These are phyloP conservation scores for Globisporangium orthogonon DNA, from an alignment of 352 stramenopile species.

Conservation along the genomic window DNA sequence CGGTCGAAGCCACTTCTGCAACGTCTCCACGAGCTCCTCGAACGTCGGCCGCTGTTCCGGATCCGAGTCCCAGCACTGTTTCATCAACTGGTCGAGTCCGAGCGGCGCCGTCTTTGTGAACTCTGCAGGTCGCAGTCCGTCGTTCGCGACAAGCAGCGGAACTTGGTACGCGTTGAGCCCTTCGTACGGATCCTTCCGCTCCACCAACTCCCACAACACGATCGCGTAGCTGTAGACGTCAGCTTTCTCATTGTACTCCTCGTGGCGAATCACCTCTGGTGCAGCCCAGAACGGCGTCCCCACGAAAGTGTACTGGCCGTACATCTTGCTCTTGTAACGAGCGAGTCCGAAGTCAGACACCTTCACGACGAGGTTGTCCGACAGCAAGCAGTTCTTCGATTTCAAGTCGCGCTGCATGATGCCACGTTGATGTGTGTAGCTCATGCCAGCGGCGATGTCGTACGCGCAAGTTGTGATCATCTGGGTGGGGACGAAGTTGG, in stretches of 20 bases:
- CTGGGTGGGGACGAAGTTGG: slow-evolving; percentile 63
- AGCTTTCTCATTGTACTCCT: slow-evolving; percentile 68
- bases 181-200: slow-evolving; percentile 70
- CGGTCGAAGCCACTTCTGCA: slow-evolving; percentile 46
- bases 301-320: slow-evolving; percentile 62
- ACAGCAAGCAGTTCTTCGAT: slow-evolving; percentile 74
- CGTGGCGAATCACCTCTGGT: slow-evolving; percentile 71
- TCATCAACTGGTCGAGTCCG: slow-evolving; percentile 63
- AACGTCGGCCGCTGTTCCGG: slow-evolving; percentile 63
- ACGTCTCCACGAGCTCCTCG: slow-evolving; percentile 46
- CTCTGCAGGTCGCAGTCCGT: slow-evolving; percentile 44
- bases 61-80: slow-evolving; percentile 65
- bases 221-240: slow-evolving; percentile 77
- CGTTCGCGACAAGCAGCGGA: slow-evolving; percentile 59
- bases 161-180: slow-evolving; percentile 73
- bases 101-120: slow-evolving; percentile 48
- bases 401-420: slow-evolving; percentile 74
- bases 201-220: slow-evolving; percentile 69
- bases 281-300: slow-evolving; percentile 76
- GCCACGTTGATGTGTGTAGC: slow-evolving; percentile 42
- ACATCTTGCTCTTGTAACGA: slow-evolving; percentile 37
- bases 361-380: slow-evolving; percentile 72
- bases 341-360: slow-evolving; percentile 71
- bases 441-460: slow-evolving; percentile 65
- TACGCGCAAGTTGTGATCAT: slow-evolving; percentile 54